Evolutionary conservation across 2,329 filamentous ascomycete species (phyloP), one percentile per base, ranked within the genome.

Genomic region (Cylindrodendrum hubeiense): DNA sequence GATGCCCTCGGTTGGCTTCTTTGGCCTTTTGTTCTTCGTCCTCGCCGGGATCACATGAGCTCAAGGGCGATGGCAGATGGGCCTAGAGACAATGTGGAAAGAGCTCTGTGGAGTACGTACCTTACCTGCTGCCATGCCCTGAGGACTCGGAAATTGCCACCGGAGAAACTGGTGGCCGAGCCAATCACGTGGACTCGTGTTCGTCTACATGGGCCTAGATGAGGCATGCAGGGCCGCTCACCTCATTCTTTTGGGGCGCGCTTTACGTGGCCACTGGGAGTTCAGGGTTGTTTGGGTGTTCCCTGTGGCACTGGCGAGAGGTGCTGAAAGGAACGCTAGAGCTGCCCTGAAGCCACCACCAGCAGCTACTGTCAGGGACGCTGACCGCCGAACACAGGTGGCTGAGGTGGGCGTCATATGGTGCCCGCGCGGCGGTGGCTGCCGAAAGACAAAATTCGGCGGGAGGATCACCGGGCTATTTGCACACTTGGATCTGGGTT

Each of bases 131-230:
- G 47, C 39, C 33, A 53, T 19, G 46, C 54, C 54, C 41, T 54
- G 41, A 57, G 39, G 6, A 9, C 12, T 57, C 71, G 71, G 71
- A 73, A 73, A 73, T 73, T 73, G 63, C 69, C 17, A 57, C 57
- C 68, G 60, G 70, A 67, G 26, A 66, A 71, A 63, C 55, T 57
- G 63, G 60, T 12, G n/a, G 22, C 22, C 37, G 47, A 51, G 22
- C 71, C 70, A 72, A 69, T 73, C 9, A 30, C 5, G 10, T 6
- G 1, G 28, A 8, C 26, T 19, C 33, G 13, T 22, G 3, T n/a
- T 5, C 33, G 46, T 56, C 51, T 33, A 13, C 17, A 33, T 49
- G 50, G 41, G 44, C 43, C 63, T 52, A 51, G 56, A 59, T 67
- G 67, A 71, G 67, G 71, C 61, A 70, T 66, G 63, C 59, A 62